A percentile compares a stretch with the other conserved stretches of the same genome.
phyloP scores from a whole-genome alignment of 2,329 filamentous ascomycete species.

The Chaetomiaceae sp. region DNA sequence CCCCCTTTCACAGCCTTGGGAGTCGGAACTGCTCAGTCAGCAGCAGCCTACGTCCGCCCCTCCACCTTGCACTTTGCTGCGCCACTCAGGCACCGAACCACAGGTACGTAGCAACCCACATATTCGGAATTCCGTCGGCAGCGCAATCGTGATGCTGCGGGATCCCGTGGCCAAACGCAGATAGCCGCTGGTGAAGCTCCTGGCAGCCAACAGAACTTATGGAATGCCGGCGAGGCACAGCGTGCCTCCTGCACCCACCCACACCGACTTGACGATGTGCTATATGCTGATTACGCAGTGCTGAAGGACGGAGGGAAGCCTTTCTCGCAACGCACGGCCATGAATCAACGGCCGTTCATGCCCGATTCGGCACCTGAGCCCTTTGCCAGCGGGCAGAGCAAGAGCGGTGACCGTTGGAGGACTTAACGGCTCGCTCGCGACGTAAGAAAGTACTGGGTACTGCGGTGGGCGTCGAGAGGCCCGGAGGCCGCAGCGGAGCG shows the following conservation, averaged over 20 bases:
- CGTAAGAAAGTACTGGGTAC: no score
- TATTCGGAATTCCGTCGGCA: constrained; percentile 9
- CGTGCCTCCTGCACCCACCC: constrained; percentile 19
- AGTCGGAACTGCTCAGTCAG: no score
- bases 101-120: constrained; percentile 5
- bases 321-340: background rate
- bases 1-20: no score
- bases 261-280: background rate
- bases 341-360: background rate
- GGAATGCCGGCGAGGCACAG: constrained; percentile 18
- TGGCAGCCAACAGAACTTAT: constrained; percentile 14
- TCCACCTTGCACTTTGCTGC: no score
- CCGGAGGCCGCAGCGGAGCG: no score
- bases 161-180: constrained; percentile 19
- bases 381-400: background rate
- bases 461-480: no score
- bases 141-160: constrained; percentile 21
- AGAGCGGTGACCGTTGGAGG: background rate
- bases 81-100: background rate
- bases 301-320: background rate
- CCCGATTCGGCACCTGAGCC: background rate
- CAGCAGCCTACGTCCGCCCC: no score
- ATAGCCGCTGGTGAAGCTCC: constrained; percentile 14
- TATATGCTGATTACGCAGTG: no score
- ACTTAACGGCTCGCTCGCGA: background rate